Percentiles rank a stretch among this genome's conserved stretches.
Evolutionary conservation across 108 stramenopile species (phyloP).

Genomic region (Licmophora abbreviata): DNA sequence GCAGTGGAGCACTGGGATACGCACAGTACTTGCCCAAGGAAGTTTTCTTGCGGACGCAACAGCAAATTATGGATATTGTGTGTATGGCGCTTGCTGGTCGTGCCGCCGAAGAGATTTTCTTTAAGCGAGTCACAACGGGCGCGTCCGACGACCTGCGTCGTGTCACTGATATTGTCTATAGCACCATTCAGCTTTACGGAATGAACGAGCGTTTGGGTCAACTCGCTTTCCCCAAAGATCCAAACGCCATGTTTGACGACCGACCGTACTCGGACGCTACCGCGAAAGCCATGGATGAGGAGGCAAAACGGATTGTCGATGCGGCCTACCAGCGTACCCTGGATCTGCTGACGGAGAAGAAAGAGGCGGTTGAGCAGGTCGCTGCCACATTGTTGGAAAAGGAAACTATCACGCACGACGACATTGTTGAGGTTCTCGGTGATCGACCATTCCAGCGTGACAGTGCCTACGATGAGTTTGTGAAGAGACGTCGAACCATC

Average conservation of each 20-base stretch:
- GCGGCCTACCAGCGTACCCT: slow-evolving; percentile 88
- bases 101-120: slow-evolving; percentile 94
- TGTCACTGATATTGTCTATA: slow-evolving; percentile 89
- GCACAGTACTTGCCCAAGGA: slow-evolving; percentile 92
- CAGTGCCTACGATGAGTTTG: slow-evolving; percentile 86
- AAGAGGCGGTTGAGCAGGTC: slow-evolving; percentile 75
- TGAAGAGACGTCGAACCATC: slow-evolving; percentile 33
- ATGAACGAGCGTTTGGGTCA: slow-evolving; percentile 92
- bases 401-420: slow-evolving; percentile 97
- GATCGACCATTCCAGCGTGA: slow-evolving; percentile 84
- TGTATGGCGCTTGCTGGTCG: slow-evolving; percentile 94
- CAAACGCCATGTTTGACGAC: slow-evolving; percentile 68
- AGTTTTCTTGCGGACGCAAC: slow-evolving; percentile 74
- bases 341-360: slow-evolving; percentile 71
- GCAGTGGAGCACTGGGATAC: slow-evolving; percentile 79
- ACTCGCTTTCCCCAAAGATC: slow-evolving; percentile 89
- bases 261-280: slow-evolving; percentile 94
- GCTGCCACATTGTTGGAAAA: slow-evolving; percentile 86
- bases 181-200: slow-evolving; percentile 86
- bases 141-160: slow-evolving; percentile 95
- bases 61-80: slow-evolving; percentile 62
- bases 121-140: slow-evolving; percentile 92
- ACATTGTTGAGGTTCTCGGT: slow-evolving; percentile 87
- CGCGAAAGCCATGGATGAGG: slow-evolving; percentile 95
- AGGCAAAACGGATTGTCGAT: slow-evolving; percentile 89